A percentile compares a stretch with the other conserved stretches of the same genome.
phyloP scores from a whole-genome alignment of 257 asterid species.

The Solanum lycopersicoides region DNA sequence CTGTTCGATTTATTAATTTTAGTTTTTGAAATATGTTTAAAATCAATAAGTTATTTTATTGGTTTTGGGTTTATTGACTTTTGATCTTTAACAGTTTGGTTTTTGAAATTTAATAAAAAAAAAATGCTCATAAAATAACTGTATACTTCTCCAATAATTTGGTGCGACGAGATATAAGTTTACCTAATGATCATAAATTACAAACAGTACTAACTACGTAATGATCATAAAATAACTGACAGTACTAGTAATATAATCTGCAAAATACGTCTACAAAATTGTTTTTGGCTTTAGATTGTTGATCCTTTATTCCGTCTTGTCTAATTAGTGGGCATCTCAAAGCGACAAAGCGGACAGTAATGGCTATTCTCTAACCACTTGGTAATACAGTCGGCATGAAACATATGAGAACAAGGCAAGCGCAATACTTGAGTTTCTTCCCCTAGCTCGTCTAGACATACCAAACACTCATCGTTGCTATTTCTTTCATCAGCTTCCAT shows the following conservation, averaged over 20 bases:
- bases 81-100: no score
- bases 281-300: background rate
- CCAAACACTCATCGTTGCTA: background rate
- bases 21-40: no score
- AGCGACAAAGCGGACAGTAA: conserved; percentile 3
- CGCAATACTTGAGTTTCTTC: background rate
- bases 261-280: background rate
- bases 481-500: background rate
- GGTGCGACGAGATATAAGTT: no score
- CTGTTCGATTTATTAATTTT: no score
- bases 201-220: no score
- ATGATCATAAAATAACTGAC: no score
- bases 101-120: no score
- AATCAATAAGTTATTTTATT: no score
- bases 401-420: conserved; percentile 8
- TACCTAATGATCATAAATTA: no score
- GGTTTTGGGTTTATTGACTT: no score
- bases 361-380: background rate
- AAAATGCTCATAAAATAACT: no score
- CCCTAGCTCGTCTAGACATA: background rate
- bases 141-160: no score
- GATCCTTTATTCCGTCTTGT: background rate
- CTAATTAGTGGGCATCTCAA: background rate
- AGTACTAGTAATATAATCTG: background rate
- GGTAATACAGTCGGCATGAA: background rate